phyloP scores from a whole-genome alignment of 116 monocot species.

The Dioscorea cayenensis region DNA sequence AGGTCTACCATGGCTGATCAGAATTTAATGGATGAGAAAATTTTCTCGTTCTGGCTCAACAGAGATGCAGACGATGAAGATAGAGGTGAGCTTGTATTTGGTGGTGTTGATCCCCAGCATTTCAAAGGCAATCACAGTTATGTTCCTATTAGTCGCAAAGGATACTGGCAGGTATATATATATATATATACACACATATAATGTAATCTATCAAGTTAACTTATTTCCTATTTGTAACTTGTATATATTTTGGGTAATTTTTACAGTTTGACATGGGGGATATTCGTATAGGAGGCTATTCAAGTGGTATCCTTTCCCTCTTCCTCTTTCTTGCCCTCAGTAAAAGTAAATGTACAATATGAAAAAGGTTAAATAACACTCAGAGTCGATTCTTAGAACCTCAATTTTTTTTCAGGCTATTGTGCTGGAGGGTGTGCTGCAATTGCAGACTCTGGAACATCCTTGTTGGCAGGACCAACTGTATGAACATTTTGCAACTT shows the following conservation, averaged over 20 bases:
- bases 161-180: slow-evolving; percentile 73
- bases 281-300: slow-evolving; percentile 38
- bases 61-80: slow-evolving; percentile 32
- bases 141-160: slow-evolving; percentile 65
- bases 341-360: neutral
- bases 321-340: neutral
- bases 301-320: slow-evolving; percentile 30
- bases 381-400: neutral
- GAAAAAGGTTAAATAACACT: neutral
- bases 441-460: slow-evolving; percentile 93
- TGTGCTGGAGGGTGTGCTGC: slow-evolving; percentile 80
- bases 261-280: slow-evolving; percentile 76
- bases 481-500: slow-evolving; percentile 24
- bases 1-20: slow-evolving; percentile 73
- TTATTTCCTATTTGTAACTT: too few species aligned
- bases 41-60: slow-evolving; percentile 94
- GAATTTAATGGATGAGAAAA: slow-evolving; percentile 38
- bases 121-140: slow-evolving; percentile 66
- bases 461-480: slow-evolving; percentile 81
- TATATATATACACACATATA: neutral
- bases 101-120: slow-evolving; percentile 70
- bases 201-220: too few species aligned
- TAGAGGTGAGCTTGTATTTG: slow-evolving; percentile 83
- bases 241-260: too few species aligned
- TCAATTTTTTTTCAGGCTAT: slow-evolving; percentile 33